phyloP scores from a whole-genome alignment of 2,329 filamentous ascomycete genomes.

The Penicillium janthinellum region DNA sequence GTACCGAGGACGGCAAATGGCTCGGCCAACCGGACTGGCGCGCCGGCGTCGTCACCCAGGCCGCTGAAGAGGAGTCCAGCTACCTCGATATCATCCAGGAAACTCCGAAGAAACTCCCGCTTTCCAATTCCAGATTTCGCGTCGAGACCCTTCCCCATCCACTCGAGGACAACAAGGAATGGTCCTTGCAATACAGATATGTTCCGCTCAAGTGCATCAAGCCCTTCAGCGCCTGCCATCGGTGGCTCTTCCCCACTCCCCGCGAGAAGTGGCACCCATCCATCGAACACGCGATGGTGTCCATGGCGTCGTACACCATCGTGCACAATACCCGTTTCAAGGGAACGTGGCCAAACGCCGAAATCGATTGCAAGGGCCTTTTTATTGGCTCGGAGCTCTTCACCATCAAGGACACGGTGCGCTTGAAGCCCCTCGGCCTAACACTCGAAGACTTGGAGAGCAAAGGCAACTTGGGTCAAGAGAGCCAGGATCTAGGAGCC shows the following conservation, averaged over 20 bases:
- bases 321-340: slow-evolving; percentile 56
- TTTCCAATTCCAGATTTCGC: slow-evolving; percentile 58
- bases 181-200: slow-evolving; percentile 58
- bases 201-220: slow-evolving; percentile 56
- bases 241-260: slow-evolving; percentile 48
- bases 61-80: slow-evolving; percentile 46
- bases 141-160: slow-evolving; percentile 60
- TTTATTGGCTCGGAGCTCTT: slow-evolving; percentile 61
- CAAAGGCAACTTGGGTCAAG: slow-evolving; percentile 13
- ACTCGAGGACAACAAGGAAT: slow-evolving; percentile 53
- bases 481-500: slow-evolving; percentile 12
- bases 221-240: slow-evolving; percentile 57
- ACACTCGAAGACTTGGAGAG: slow-evolving; percentile 7
- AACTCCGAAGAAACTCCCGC: slow-evolving; percentile 40
- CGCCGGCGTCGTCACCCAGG: slow-evolving; percentile 58
- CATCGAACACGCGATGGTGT: slow-evolving; percentile 55
- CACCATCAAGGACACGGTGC: slow-evolving; percentile 56
- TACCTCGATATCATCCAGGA: slow-evolving; percentile 51
- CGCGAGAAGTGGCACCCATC: slow-evolving; percentile 54
- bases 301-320: slow-evolving; percentile 56
- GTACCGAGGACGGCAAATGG: slow-evolving; percentile 38
- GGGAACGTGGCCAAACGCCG: slow-evolving; percentile 57
- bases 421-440: slow-evolving; percentile 45
- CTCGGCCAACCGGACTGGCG: slow-evolving; percentile 54
- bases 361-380: slow-evolving; percentile 56